Evolutionary conservation across 345 rosid species (phyloP).

Genomic region (Corymbia maculata): DNA sequence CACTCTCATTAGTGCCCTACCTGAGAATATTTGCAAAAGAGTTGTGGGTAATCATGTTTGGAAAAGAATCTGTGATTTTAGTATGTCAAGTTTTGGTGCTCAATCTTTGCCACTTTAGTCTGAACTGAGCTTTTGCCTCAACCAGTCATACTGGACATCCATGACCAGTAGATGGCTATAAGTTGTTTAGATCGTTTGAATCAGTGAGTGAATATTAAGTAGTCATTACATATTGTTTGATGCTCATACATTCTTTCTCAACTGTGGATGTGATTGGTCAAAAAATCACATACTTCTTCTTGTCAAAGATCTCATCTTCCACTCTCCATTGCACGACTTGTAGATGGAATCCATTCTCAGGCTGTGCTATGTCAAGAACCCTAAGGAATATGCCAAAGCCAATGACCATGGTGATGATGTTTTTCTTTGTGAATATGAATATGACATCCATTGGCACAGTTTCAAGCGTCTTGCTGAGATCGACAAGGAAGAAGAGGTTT

Average conservation of each 20-base stretch:
- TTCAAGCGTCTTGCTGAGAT: slow-evolving; percentile 81
- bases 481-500: slow-evolving; percentile 43
- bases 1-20: neutral
- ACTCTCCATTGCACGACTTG: neutral
- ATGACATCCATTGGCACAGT: slow-evolving; percentile 81
- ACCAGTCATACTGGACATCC: neutral
- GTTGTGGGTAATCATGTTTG: neutral
- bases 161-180: neutral
- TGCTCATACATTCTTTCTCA: neutral
- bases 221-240: neutral
- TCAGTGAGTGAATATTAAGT: neutral
- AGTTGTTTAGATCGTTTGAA: neutral
- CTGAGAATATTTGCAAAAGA: neutral
- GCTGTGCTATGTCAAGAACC: slow-evolving; percentile 73
- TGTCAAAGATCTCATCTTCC: neutral
- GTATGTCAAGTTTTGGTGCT: neutral
- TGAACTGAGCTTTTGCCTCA: neutral
- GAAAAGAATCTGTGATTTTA: neutral
- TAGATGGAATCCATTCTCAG: slow-evolving; percentile 79
- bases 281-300: neutral
- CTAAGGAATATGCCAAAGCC: slow-evolving; percentile 63
- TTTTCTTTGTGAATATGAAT: slow-evolving; percentile 86
- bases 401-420: slow-evolving; percentile 77
- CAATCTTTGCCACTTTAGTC: neutral
- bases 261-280: neutral